Base-by-base conservation (phyloP, 2,329 filamentous ascomycete genomes). In the Venturia nashicola region DNA sequence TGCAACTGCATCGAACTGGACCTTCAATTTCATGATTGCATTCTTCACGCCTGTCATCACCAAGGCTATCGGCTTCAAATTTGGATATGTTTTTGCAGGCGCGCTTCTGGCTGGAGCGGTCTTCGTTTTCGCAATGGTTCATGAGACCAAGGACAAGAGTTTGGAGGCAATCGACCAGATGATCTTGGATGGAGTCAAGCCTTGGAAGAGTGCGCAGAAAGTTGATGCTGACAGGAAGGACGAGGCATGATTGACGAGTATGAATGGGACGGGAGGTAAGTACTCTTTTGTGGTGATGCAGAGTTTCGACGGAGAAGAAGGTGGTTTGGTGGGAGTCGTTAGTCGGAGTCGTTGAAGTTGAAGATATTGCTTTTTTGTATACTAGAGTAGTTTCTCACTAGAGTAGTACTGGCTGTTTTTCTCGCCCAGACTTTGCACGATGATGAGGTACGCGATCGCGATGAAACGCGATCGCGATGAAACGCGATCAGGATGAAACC, bases 31-130 rank as follows among this genome's bases (percentile, higher is more conserved):
- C 18, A 72, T 76, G 59, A 72, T 74, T 64, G 74, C 83, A 0
- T 92, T 92, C 78, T 90, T 91, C 77, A 91, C 89, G 0, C 87
- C 88, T 0, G 91, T 91, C 74, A 91, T 92, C 71, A 88, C 86
- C 0, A 76, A 79, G 0, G 82, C 82, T 3, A 91, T 91, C 63
- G 83, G 87, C 68, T 91, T 87, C 74, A 80, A 80, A 1, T 89
- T 89, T 69, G 88, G 89, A 1, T 89, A 90, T 67, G 84, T 92
- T 40, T 91, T 91, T 73, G 88, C 87, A 0, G 86, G 80, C 0
- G 90, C 87, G 70, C 87, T 89, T 68, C 76, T 89, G 20, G 77
- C 82, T 0, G 87, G 82, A 0, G 82, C 84, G 0, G 67, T 84
- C 0, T 74, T 91, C 16, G 86, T 91, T 36, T 92, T 87, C 77